Conservation (phyloP, 2,329 filamentous ascomycete species). For the Sporothrix brasiliensis region DNA sequence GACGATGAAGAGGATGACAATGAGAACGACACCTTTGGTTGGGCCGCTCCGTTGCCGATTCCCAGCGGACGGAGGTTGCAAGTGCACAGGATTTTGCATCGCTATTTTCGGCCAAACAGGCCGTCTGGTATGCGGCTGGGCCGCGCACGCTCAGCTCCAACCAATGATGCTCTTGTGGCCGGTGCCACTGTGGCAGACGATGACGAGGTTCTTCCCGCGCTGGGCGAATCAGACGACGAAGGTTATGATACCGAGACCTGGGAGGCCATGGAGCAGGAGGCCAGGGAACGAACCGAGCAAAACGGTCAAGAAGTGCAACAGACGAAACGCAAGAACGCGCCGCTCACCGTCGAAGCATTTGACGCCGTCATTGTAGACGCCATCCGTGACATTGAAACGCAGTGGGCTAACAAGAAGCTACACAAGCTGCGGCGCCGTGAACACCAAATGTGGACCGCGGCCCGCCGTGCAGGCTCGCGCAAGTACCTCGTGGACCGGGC, state of each 20-base stretch:
- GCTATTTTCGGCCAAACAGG: slow-evolving; percentile 42
- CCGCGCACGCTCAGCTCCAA: slow-evolving; percentile 32
- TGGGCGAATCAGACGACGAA: slow-evolving; percentile 53
- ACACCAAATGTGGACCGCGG: slow-evolving; percentile 62
- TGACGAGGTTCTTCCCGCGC: slow-evolving; percentile 45
- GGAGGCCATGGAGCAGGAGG: slow-evolving; percentile 64
- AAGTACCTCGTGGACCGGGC: slow-evolving; percentile 50
- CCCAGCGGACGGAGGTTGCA: slow-evolving; percentile 52
- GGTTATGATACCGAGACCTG: slow-evolving; percentile 44
- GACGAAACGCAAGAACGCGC: slow-evolving; percentile 38
- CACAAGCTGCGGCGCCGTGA: slow-evolving; percentile 61
- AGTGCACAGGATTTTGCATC: slow-evolving; percentile 48
- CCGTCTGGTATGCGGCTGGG: slow-evolving; percentile 7
- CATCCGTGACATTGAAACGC: slow-evolving; percentile 56
- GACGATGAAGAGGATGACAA: background rate
- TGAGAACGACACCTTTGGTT: slow-evolving; percentile 27
- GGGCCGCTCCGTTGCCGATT: slow-evolving; percentile 36
- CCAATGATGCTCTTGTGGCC: background rate
- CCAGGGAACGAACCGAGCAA: slow-evolving; percentile 43
- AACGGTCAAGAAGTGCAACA: background rate
- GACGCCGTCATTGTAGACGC: slow-evolving; percentile 56
- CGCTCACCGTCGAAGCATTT: slow-evolving; percentile 52
- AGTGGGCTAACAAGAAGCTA: slow-evolving; percentile 63
- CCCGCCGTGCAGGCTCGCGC: slow-evolving; percentile 50
- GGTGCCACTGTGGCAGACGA: slow-evolving; percentile 23